Evolutionary conservation across 2,329 filamentous ascomycete species (phyloP), one percentile per base, ranked within the genome.

Genomic region (Sclerotinia sclerotiorum): DNA sequence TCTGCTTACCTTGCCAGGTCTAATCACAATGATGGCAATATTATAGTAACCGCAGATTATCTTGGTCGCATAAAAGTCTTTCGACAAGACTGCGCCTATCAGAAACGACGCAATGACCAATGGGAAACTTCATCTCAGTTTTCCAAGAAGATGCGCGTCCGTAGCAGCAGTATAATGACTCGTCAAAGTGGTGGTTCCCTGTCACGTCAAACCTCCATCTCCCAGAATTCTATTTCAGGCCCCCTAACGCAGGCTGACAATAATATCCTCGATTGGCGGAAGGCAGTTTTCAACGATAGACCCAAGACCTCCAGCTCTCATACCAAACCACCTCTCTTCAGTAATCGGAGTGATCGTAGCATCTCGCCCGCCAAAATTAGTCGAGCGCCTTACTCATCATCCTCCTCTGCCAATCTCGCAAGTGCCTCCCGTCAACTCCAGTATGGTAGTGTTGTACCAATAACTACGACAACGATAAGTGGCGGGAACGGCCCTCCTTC

Each of bases 1-100:
- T 91, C 93, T 0, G 87, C 89, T 0, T 97, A 96, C 75, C 79
- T 94, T 48, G 85, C 92, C 15, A 88, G 93, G 21, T 90, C 89
- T 8, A 85, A 85, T 21, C 95, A 99, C 77, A 81, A 83, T 19
- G 88, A 89, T 70, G 95, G 95, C 35, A 92, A 97, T 74, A 97
- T 99, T 71, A 89, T 99, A 68, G 87, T 98, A 62, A 97, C 94
- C 0, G 92, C 94, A 1, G 94, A 97, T 77, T 92, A 93, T 74
- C 88, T 88, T 0, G 95, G 95, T 48, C 87, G 88, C 35, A 95
- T 99, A 80, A 97, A 97, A 77, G 90, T 98, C 0, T 97, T 97
- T 77, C 87, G 95, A 27, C 94, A 98, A 79, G 95, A 99, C 77
- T 77, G 75, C 77, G 95, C 94, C 0, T 92, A 86, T 74, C 80